Evolutionary conservation across 2,329 filamentous ascomycete species (phyloP).

Genomic region (Graphilbum ipis-grandicollis): DNA sequence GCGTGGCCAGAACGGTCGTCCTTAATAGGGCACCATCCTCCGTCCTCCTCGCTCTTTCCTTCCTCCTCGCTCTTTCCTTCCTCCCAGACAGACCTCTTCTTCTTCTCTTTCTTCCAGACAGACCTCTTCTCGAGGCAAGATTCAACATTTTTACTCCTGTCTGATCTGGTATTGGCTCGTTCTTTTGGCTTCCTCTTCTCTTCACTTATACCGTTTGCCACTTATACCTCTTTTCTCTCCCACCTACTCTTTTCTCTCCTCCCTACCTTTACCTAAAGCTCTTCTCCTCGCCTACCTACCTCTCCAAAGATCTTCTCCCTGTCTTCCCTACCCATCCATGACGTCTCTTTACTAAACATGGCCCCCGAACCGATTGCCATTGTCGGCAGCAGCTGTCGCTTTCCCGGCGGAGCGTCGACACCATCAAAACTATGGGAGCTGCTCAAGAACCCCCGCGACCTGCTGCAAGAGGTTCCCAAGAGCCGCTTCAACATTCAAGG

Average conservation of each 20-base stretch:
- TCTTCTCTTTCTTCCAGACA: too few relatives aligned
- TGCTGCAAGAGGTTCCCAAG: slow-evolving; percentile 9
- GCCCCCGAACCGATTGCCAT: slow-evolving; percentile 17
- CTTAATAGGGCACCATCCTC: too few relatives aligned
- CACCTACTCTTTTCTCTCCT: background rate
- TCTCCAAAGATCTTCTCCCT: background rate
- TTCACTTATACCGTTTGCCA: background rate
- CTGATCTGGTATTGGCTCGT: too few relatives aligned
- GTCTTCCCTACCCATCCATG: background rate
- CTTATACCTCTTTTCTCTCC: background rate
- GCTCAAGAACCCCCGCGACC: slow-evolving; percentile 6
- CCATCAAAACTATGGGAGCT: slow-evolving; percentile 17
- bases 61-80: background rate
- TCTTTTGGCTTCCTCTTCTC: background rate
- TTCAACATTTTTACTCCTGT: too few relatives aligned
- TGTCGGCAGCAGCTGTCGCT: slow-evolving; percentile 19
- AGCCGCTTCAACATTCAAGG: slow-evolving; percentile 18
- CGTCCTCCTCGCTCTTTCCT: background rate
- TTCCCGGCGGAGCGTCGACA: slow-evolving; percentile 17
- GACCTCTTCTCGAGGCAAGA: too few relatives aligned
- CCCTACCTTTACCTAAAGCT: background rate
- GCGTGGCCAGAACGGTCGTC: too few relatives aligned
- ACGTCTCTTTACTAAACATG: slow-evolving; percentile 1
- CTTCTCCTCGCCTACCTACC: background rate
- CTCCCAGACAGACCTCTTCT: background rate